Base-by-base conservation (phyloP, 169 alveolate species). In the Plasmodium gaboni region DNA sequence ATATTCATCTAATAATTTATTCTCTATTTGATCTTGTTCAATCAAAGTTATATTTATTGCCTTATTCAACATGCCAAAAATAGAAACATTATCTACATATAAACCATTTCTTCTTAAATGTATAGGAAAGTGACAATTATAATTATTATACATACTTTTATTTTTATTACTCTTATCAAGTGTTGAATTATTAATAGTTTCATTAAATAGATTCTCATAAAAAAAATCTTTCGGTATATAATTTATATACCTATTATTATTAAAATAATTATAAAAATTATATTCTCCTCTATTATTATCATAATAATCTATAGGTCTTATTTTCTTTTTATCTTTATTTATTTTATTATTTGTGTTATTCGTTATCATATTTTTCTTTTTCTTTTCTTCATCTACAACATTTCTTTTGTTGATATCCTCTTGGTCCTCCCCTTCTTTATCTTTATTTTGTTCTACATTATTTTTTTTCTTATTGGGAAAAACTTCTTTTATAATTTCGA, bases 31-130 rank as follows among this genome's bases (percentile, higher is more conserved):
- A 24, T 73, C 67, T 38, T 38, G 46, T 63, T 13, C 15, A 48
- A 10, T 8, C 61, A 78, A 2, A 2, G 87, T 42, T 17, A 86
- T 46, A 26, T 32, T 69, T 53, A 86, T 60, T 15, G 71, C 74
- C 15, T 86, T 73, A 42, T 38, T 59, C 69, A 86, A 74, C n/a
- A 68, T 59, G 46, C 57, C 72, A 38, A 86, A 86, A 26, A 86
- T 60, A 19, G 87, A 70, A 2, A 72, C 57, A 53, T 86, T 86
- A 24, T 86, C 92, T 19, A 86, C 65, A 60, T 86, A 86, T 19
- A 71, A 26, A 19, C 92, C 92, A 19, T 86, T 86, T 86, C 92
- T 86, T 74, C 92, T 86, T 55, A 86, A 86, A 86, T 86, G 92
- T n/a, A 86, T 64, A 12, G 92, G 92, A 50, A 86, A 86, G 51